Evolutionary conservation across 2,329 filamentous ascomycete genomes (phyloP).

Genomic region (Epichloe uncinata): DNA sequence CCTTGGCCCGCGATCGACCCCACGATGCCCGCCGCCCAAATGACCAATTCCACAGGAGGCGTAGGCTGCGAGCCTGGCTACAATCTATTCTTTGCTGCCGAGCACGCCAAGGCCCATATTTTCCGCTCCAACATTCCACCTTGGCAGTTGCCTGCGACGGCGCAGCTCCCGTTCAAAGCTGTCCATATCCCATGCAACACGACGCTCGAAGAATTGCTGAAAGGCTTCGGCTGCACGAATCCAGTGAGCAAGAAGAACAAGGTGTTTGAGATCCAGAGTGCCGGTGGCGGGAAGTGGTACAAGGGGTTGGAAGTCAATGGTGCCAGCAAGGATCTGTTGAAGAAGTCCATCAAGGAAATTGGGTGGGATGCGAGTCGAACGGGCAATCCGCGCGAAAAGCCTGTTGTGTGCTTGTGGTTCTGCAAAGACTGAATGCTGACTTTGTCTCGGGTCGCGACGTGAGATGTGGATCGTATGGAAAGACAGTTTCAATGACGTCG

Average conservation of each 20-base stretch:
- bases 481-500: too few relatives aligned
- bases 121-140: constrained; percentile 37
- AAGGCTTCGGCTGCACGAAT: constrained; percentile 44
- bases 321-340: constrained; percentile 33
- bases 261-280: constrained; percentile 42
- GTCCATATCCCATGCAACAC: constrained; percentile 39
- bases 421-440: constrained; percentile 32
- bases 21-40: constrained; percentile 36
- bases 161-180: constrained; percentile 32
- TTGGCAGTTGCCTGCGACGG: constrained; percentile 35
- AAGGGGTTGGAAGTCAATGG: constrained; percentile 39
- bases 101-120: constrained; percentile 47
- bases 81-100: constrained; percentile 46
- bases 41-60: constrained; percentile 44
- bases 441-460: not conserved
- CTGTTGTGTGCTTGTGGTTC: constrained; percentile 47
- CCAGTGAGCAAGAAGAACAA: constrained; percentile 36
- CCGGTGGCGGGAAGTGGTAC: constrained; percentile 45
- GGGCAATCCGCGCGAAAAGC: constrained; percentile 33
- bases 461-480: too few relatives aligned
- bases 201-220: constrained; percentile 42
- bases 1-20: constrained; percentile 29
- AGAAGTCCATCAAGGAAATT: constrained; percentile 37
- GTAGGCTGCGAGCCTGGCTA: constrained; percentile 48
- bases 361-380: constrained; percentile 44